These are phyloP conservation scores for Epichloe hybrida DNA, from an alignment of 2,329 filamentous ascomycete genomes.

Conservation along the genomic window DNA sequence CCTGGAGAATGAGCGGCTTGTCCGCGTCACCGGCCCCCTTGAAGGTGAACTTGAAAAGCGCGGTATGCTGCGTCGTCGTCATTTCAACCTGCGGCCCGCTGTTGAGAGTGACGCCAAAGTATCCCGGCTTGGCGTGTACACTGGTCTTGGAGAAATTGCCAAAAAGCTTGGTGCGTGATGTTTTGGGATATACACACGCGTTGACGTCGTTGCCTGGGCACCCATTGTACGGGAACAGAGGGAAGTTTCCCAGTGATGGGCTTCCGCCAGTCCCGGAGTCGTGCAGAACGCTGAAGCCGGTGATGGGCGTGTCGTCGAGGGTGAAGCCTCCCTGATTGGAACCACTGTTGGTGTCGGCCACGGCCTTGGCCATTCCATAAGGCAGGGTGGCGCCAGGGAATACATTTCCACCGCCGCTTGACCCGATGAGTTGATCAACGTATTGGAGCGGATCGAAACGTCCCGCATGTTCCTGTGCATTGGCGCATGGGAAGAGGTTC, in stretches of 20 bases:
- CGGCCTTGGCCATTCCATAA: conserved; percentile 41
- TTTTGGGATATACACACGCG: conserved; percentile 45
- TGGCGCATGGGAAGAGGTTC: background rate
- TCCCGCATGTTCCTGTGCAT: background rate
- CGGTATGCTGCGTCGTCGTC: conserved; percentile 52
- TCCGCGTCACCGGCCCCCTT: conserved; percentile 23
- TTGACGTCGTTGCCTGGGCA: conserved; percentile 50
- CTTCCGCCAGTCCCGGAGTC: conserved; percentile 43
- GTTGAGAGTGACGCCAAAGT: conserved; percentile 48
- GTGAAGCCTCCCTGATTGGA: conserved; percentile 43
- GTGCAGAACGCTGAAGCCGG: conserved; percentile 44
- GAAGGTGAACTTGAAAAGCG: conserved; percentile 54
- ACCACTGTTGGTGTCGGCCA: conserved; percentile 28
- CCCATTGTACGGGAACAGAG: conserved; percentile 51
- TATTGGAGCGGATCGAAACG: conserved; percentile 12
- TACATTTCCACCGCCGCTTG: conserved; percentile 23
- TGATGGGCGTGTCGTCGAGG: conserved; percentile 33
- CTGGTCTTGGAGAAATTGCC: conserved; percentile 34
- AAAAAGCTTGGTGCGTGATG: conserved; percentile 21
- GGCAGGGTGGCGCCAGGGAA: conserved; percentile 30
- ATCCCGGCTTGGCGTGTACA: conserved; percentile 47
- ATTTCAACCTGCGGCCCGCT: conserved; percentile 50
- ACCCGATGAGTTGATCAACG: conserved; percentile 26
- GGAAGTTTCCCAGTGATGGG: conserved; percentile 59
- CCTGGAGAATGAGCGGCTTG: conserved; percentile 49